Base-by-base conservation (phyloP, 1,139 yeast species). In the Pichia kudriavzevii region DNA sequence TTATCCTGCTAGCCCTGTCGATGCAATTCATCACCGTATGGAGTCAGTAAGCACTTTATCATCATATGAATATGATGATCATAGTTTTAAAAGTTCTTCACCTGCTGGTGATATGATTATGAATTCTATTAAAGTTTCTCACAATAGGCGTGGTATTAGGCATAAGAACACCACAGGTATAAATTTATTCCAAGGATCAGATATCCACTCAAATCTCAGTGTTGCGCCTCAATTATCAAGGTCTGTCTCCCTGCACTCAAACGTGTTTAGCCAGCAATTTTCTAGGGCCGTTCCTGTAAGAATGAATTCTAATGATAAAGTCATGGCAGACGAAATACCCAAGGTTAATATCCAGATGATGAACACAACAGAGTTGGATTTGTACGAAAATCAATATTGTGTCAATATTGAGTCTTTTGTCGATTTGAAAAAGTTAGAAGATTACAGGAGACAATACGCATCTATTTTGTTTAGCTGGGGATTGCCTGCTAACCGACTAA, bases 391-490 rank as follows among this genome's bases (percentile, higher is more conserved):
- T 38, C 59, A 61, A 1, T 66, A 67, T 34, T 60, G 69, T 2
- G 56, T 61, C 28, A 57, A 71, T 2, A 56, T 78, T 29, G 57
- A 81, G 30, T 69, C 67, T 34, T 57, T 71, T 5, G 64, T 67
- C 19, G 69, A 71, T 35, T 64, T 63, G 19, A 59, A 54, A 1
- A 68, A 67, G 41, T 65, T 72, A 40, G 59, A 62, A 34, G 48
- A 55, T 11, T 83, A 81, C 54, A 61, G 95, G 28, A 67, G 70
- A 22, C 80, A 77, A 42, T 88, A 88, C 55, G 91, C 96, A 0
- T 73, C 79, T n/a, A 68, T 87, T 55, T 61, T 88, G 17, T 84
- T 72, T 48, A 59, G 70, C 26, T 88, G 97, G 97, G 93, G 91
- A 0, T 64, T 87, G 20, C 84, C 87, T 1, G 69, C 82, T 14